These are phyloP conservation scores for Schizophyllum commune DNA, from an alignment of 1,284 basidiomycete genomes.

Conservation along the genomic window DNA sequence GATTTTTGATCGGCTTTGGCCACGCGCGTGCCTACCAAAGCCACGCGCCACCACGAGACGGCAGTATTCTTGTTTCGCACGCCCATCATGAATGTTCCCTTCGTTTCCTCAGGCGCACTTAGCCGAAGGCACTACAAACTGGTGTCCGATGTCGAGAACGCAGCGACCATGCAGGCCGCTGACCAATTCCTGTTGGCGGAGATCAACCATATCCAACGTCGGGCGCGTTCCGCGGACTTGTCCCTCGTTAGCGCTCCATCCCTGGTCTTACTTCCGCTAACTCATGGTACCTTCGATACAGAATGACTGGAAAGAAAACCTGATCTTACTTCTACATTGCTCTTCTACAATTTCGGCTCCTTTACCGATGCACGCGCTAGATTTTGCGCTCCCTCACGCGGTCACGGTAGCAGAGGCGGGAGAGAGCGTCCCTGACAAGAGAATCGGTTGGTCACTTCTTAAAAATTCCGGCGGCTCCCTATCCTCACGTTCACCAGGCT, in stretches of 20 bases:
- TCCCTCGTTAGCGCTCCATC: slow-evolving; percentile 37
- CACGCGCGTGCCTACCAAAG: neutral
- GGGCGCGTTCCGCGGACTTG: slow-evolving; percentile 35
- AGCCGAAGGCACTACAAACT: slow-evolving; percentile 66
- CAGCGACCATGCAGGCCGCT: slow-evolving; percentile 42
- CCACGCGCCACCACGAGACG: neutral
- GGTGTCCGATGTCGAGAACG: slow-evolving; percentile 60
- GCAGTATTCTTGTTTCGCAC: neutral
- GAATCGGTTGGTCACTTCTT: slow-evolving; percentile 44
- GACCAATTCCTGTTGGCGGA: slow-evolving; percentile 53
- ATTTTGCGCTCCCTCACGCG: slow-evolving; percentile 65
- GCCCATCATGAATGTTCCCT: slow-evolving; percentile 58
- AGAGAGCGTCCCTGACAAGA: slow-evolving; percentile 50
- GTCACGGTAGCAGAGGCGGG: slow-evolving; percentile 66
- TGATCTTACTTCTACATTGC: slow-evolving; percentile 66
- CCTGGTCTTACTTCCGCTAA: slow-evolving; percentile 1
- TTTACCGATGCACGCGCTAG: slow-evolving; percentile 34
- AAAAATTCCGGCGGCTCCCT: neutral
- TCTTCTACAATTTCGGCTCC: slow-evolving; percentile 38
- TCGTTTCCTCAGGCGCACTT: slow-evolving; percentile 65
- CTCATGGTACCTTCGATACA: slow-evolving; percentile 20
- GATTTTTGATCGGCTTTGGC: neutral
- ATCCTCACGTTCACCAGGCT: slow-evolving; percentile 38
- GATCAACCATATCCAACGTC: slow-evolving; percentile 43
- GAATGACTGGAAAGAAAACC: slow-evolving; percentile 51